phyloP scores from a whole-genome alignment of 495 filamentous ascomycete genomes.

The Aspergillus bertholletiae region DNA sequence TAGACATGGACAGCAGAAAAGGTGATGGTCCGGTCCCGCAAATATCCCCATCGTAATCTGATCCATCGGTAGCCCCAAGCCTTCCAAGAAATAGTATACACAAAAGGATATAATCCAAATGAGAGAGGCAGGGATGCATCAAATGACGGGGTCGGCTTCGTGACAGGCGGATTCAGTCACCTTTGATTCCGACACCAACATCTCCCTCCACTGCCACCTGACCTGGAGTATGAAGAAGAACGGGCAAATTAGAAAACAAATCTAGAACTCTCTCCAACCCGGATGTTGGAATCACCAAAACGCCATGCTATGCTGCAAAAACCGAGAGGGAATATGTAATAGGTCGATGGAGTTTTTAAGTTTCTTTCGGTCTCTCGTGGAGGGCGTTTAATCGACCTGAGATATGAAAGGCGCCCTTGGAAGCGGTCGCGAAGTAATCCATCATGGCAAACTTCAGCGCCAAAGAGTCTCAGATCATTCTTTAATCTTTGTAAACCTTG shows the following conservation, averaged over 20 bases:
- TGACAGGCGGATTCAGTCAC: background rate
- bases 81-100: constrained; percentile 8
- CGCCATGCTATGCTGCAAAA: constrained; percentile 50
- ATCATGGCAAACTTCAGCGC: background rate
- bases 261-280: constrained; percentile 25
- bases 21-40: no score
- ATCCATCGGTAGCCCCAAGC: background rate
- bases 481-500: constrained; percentile 89
- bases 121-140: background rate
- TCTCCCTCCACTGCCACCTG: constrained; percentile 6
- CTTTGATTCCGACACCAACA: background rate
- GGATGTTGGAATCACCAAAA: constrained; percentile 36
- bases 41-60: background rate
- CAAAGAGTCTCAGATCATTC: constrained; percentile 15
- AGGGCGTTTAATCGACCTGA: background rate
- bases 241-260: constrained; percentile 10
- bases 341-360: constrained; percentile 1
- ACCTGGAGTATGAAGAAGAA: background rate
- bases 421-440: constrained; percentile 2
- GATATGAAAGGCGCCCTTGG: background rate
- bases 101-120: background rate
- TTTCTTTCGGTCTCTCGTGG: background rate
- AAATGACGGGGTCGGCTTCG: no score
- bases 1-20: constrained; percentile 1
- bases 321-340: background rate